These are phyloP conservation scores for Neofusicoccum ribis DNA, from an alignment of 2,329 filamentous ascomycete species.

Conservation along the genomic window DNA sequence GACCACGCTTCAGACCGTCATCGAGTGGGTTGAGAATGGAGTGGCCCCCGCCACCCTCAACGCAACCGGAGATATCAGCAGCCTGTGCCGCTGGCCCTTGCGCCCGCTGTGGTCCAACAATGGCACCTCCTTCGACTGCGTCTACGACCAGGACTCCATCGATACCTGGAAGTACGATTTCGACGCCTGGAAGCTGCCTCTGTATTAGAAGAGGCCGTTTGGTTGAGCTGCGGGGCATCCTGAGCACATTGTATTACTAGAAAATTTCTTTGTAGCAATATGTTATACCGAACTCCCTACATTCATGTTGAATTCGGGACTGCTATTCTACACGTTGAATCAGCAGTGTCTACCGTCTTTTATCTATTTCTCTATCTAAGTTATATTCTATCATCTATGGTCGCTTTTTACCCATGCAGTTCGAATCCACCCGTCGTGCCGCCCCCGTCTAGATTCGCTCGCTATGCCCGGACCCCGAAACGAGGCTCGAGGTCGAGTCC, in stretches of 20 bases:
- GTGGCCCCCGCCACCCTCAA: conserved; percentile 38
- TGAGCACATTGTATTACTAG: too few relatives aligned
- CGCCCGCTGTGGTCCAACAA: conserved; percentile 32
- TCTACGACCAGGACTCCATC: conserved; percentile 28
- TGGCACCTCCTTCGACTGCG: conserved; percentile 28
- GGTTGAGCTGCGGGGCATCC: too few relatives aligned
- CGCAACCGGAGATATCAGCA: conserved; percentile 35
- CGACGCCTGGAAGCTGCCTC: conserved; percentile 6
- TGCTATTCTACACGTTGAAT: too few relatives aligned
- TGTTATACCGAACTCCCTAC: too few relatives aligned
- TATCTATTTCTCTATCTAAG: too few relatives aligned
- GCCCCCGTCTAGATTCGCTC: neutral
- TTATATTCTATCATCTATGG: too few relatives aligned
- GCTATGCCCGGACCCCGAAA: neutral
- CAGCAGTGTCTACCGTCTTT: too few relatives aligned
- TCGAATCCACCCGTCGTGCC: too few relatives aligned
- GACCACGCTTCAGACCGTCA: conserved; percentile 18
- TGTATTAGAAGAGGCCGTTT: neutral
- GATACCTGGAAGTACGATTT: conserved; percentile 31
- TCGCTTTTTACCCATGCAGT: too few relatives aligned
- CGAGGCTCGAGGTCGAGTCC: neutral
- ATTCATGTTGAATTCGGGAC: too few relatives aligned
- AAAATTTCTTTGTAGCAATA: too few relatives aligned
- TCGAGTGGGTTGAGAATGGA: conserved; percentile 23
- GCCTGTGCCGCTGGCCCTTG: conserved; percentile 43